Evolutionary conservation across 2,329 filamentous ascomycete genomes (phyloP), one percentile per base, ranked within the genome.

Genomic region (Talaromyces sp.): DNA sequence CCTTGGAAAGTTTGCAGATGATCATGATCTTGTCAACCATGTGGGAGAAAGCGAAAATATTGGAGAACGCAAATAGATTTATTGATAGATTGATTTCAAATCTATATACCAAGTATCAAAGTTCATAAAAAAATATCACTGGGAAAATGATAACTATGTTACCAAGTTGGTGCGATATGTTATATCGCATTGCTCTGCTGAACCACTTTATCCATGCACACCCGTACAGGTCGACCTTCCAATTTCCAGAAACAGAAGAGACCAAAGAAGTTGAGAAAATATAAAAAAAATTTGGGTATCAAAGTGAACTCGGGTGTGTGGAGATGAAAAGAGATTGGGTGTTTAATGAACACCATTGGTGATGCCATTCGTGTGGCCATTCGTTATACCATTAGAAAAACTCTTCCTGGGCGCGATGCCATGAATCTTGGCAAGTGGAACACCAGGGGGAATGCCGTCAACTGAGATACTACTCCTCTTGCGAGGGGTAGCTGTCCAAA

Each of bases 401-500:
- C 50, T 51, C 7, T 54, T 52, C 30, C 47, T 49, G 6, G 22
- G 17, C n/a, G 56, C 42, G n/a, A 60, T 42, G 13, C 47, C 59
- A 14, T 57, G 52, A 17, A 62, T 29, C 42, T 62, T 62, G 13
- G 50, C 29, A 4, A 49, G 47, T 2, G 59, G 57, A 20, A 62
- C 55, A 24, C 59, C 59, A 0, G 61, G 61, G 3, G 57, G 59
- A 4, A 62, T 51, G 2, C 57, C 61, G 16, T 54, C 54, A 5
- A 48, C 46, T 2, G 55, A 62, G 32, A 63, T 61, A 44, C 46
- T 61, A 35, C 58, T 61, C 44, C 32, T 55, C 35, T 63, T 60
- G 7, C 56, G 56, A 1, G 52, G 58, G 11, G 16, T 36, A 6
- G 58, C 56, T 5, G 58, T 70, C 62, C 62, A 64, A 13, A 58